A percentile compares a stretch with the other conserved stretches of the same genome.
phyloP scores from a whole-genome alignment of 2,329 filamentous ascomycete genomes.

The Ophiostoma fasciatum region DNA sequence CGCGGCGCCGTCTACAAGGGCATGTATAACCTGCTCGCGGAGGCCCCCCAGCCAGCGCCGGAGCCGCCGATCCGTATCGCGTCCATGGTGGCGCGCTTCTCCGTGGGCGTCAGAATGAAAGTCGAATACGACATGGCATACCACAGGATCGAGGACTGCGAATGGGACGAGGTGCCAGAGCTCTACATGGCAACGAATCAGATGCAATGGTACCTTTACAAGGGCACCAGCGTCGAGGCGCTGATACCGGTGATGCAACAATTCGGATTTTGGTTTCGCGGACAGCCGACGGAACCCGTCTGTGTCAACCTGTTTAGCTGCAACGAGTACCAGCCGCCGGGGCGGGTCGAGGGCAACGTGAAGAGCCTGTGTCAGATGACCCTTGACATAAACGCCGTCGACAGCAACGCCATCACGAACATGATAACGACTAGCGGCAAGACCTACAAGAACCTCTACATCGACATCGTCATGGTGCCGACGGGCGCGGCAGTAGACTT shows the following conservation, averaged over 20 bases:
- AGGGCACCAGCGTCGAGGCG: slow-evolving; percentile 6
- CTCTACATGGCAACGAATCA: slow-evolving; percentile 5
- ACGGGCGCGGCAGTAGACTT: slow-evolving; percentile 8
- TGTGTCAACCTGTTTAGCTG: slow-evolving; percentile 8
- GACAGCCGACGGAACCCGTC: slow-evolving; percentile 5
- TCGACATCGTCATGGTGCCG: slow-evolving; percentile 9
- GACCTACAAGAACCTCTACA: slow-evolving; percentile 3
- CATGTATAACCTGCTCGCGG: slow-evolving; percentile 1
- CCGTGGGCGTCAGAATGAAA: slow-evolving; percentile 6
- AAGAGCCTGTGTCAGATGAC: slow-evolving; percentile 7
- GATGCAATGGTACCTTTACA: slow-evolving; percentile 9
- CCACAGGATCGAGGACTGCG: slow-evolving; percentile 5
- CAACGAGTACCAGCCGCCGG: slow-evolving; percentile 4
- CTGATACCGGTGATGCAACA: slow-evolving; percentile 6
- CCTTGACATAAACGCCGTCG: no score
- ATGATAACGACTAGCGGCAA: slow-evolving; percentile 5
- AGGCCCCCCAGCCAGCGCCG: not conserved
- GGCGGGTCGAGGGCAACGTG: slow-evolving; percentile 4
- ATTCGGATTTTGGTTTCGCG: slow-evolving; percentile 6
- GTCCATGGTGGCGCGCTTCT: slow-evolving; percentile 8
- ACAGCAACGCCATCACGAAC: no score
- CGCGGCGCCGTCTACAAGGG: slow-evolving; percentile 34
- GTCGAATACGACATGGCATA: slow-evolving; percentile 1
- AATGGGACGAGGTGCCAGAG: slow-evolving; percentile 8
- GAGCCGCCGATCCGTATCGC: slow-evolving; percentile 6